Percentiles rank a stretch among this genome's conserved stretches.
These are phyloP conservation scores for Fusarium beomiforme DNA, from an alignment of 2,329 filamentous ascomycete species.

Conservation along the genomic window DNA sequence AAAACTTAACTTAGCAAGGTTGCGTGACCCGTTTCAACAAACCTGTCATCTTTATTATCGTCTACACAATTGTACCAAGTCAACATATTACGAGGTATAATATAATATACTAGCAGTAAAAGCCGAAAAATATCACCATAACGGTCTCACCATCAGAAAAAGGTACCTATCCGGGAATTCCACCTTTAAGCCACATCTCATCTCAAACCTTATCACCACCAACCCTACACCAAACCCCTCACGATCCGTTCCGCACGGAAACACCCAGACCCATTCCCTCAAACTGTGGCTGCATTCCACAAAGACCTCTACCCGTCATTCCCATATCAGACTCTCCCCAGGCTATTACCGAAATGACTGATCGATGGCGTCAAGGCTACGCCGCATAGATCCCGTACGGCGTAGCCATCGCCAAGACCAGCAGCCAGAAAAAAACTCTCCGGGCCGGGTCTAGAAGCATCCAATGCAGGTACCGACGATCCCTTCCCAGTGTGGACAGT, in stretches of 20 bases:
- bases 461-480: slow-evolving; percentile 22
- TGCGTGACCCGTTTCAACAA: no score
- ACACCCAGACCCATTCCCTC: background rate
- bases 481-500: background rate
- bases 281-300: background rate
- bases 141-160: background rate
- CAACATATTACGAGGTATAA: no score
- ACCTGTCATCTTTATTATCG: no score
- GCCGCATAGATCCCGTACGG: background rate
- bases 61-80: no score
- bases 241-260: background rate
- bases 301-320: no score
- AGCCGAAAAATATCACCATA: no score
- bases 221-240: background rate
- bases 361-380: background rate
- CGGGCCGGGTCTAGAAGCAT: slow-evolving; percentile 1
- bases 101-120: no score
- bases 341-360: background rate
- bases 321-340: background rate
- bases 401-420: slow-evolving; percentile 6
- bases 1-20: no score
- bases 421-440: background rate
- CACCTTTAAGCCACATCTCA: background rate
- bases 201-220: background rate
- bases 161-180: no score